phyloP scores from a whole-genome alignment of 1,284 basidiomycete genomes.

The Ceratobasidium sp. region DNA sequence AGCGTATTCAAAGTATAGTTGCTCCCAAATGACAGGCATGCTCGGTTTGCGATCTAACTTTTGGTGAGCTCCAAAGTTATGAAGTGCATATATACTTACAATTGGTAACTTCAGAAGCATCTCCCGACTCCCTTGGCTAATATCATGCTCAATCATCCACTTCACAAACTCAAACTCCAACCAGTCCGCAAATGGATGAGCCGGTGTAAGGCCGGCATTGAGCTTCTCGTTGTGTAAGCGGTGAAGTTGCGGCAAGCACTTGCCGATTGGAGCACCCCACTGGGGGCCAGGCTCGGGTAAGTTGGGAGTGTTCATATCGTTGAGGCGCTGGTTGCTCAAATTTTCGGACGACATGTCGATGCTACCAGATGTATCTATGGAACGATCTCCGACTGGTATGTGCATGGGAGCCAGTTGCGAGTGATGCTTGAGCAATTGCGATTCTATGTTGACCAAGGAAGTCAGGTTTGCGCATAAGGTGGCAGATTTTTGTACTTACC shows the following conservation, averaged over 20 bases:
- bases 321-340: no score
- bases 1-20: constrained; percentile 41
- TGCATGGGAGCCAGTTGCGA: no score
- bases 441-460: no score
- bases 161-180: neutral
- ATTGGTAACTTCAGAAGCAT: neutral
- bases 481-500: no score
- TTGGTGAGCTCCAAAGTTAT: neutral
- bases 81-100: neutral
- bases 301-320: no score
- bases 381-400: no score
- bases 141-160: neutral
- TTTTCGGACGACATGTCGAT: no score
- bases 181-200: neutral
- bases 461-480: no score
- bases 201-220: neutral
- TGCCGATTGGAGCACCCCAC: neutral
- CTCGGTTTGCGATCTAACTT: neutral
- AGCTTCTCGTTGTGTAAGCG: neutral
- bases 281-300: no score
- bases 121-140: neutral
- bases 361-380: no score
- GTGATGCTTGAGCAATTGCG: no score
- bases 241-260: neutral
- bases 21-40: constrained; percentile 41